Base-by-base conservation (phyloP, 2,329 filamentous ascomycete genomes). In the Cladosporium sp. region DNA sequence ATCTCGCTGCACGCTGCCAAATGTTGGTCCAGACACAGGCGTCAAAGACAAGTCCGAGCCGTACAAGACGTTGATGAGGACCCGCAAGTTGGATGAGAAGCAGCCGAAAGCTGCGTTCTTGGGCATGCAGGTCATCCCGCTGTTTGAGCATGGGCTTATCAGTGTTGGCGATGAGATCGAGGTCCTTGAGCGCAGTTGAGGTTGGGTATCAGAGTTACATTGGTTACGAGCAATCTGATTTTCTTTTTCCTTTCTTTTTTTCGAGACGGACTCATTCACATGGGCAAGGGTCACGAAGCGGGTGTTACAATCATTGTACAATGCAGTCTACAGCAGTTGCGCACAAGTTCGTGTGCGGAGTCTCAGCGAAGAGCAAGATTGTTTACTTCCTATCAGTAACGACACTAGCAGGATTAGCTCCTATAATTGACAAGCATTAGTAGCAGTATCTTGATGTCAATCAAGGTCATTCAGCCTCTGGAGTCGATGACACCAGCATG, bases 1-100 rank as follows among this genome's bases (percentile, higher is more conserved):
- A 0, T 86, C 88, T 0, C 84, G 90, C 64, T 92, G 90, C 78
- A 90, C 88, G 71, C 76, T 92, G 71, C 89, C 89, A 24, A 92
- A 92, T 70, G 87, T 91, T 1, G 83, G 92, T 74, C 89, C 84
- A 0, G 80, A 80, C 21, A 87, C 81, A 6, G 90, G 85, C n/a
- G 73, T 83, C 26, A 41, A 72, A 68, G 69, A 74, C 59, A 67
- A 65, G 51, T 72, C 74, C 28, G 75, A 77, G 67, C 76, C 76
- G 10, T 71, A 71, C 36, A 67, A 66, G 14, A 75, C 76, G 7
- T 52, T 78, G 60, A 71, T 70, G 36, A 66, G 70, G 62, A 72
- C 69, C 21, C 69, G 75, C 58, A 70, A 73, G 57, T 71, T 76
- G 11, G 74, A 75, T 30, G 49, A 47, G n/a, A 26, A 34, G 10